Conservation (phyloP, 2,329 filamentous ascomycete species). For the Chaetomium globosum region DNA sequence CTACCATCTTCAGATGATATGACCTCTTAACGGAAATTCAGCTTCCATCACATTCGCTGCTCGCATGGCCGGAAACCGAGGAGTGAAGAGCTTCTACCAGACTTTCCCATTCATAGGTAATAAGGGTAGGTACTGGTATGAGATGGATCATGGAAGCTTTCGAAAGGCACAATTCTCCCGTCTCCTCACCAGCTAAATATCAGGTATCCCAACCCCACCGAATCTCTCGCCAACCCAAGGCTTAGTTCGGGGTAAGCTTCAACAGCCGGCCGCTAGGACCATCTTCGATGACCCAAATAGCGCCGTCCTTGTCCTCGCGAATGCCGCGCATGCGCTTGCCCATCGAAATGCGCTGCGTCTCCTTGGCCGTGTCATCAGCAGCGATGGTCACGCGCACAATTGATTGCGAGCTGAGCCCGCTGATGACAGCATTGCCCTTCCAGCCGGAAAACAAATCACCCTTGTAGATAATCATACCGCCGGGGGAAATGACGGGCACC, state of each 20-base stretch:
- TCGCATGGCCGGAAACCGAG: too few species aligned
- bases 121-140: too few species aligned
- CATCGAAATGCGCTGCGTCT: not conserved
- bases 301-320: not conserved
- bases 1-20: too few species aligned
- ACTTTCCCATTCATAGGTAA: too few species aligned
- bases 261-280: constrained; percentile 1
- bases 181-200: too few species aligned
- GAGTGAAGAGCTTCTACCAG: too few species aligned
- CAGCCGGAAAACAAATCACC: not conserved
- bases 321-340: constrained; percentile 5
- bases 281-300: not conserved
- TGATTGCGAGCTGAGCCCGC: not conserved
- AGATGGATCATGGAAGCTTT: too few species aligned
- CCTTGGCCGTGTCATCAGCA: not conserved
- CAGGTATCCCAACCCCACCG: not conserved
- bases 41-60: too few species aligned
- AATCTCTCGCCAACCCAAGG: not conserved
- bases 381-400: not conserved
- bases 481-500: not conserved
- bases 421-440: constrained; percentile 2
- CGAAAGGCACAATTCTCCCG: too few species aligned
- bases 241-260: constrained; percentile 7
- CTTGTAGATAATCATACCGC: constrained; percentile 1
- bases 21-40: too few species aligned